phyloP scores from a whole-genome alignment of 192 early-diverging fungal genomes.

The Haplosporangium gracile region DNA sequence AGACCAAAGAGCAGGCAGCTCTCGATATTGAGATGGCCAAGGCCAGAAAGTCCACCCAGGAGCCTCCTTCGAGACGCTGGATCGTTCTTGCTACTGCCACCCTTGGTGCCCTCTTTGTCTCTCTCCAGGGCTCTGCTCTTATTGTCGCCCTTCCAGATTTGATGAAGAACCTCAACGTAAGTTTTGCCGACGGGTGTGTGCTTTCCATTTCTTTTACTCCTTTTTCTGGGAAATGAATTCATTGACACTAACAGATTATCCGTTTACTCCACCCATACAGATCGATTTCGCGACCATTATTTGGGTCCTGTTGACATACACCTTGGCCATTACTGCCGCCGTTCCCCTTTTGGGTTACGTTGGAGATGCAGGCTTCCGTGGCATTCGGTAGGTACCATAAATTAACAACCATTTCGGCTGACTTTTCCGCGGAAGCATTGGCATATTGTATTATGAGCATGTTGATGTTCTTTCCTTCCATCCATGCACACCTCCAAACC shows the following conservation, averaged over 20 bases:
- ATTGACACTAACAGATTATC: not conserved
- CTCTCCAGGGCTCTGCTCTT: constrained; percentile 50
- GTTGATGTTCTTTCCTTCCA: not conserved
- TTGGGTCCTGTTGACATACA: constrained; percentile 51
- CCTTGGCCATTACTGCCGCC: constrained; percentile 48
- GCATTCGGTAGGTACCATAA: constrained; percentile 44
- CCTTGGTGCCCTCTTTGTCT: constrained; percentile 51
- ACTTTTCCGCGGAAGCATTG: constrained; percentile 13
- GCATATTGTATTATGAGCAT: not conserved
- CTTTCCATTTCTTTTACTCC: not conserved
- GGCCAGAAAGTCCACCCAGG: constrained; percentile 35
- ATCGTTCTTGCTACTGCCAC: constrained; percentile 55
- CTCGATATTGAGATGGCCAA: constrained; percentile 53
- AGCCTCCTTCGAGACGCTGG: constrained; percentile 52
- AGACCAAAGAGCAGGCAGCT: constrained; percentile 42
- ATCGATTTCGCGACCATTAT: constrained; percentile 52
- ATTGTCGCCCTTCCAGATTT: constrained; percentile 56
- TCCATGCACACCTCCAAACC: not conserved
- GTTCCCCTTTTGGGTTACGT: constrained; percentile 42
- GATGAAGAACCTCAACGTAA: constrained; percentile 49
- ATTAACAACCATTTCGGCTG: not conserved
- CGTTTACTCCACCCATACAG: not conserved
- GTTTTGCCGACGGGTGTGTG: not conserved
- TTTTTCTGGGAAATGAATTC: not conserved
- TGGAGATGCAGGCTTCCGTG: constrained; percentile 44